Base-by-base conservation (phyloP, 164 flowering plant genomes). In the Sedum album region DNA sequence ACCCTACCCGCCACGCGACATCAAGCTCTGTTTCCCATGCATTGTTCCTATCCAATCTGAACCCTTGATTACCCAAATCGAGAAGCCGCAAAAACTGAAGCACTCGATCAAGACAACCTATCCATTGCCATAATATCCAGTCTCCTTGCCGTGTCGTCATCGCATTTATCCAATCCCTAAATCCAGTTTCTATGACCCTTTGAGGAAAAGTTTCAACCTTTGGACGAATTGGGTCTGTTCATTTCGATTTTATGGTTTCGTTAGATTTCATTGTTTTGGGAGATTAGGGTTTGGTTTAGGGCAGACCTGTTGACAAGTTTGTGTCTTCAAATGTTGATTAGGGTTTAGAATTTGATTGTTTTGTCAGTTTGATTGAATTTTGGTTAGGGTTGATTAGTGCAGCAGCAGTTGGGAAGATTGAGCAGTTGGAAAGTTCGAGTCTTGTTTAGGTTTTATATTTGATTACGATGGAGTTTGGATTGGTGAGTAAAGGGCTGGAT, bases 351-450 rank as follows among this genome's bases (percentile, higher is more conserved):
- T n/a, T n/a, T n/a, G n/a, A n/a, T n/a, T n/a, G n/a, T n/a, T n/a
- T n/a, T n/a, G n/a, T n/a, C n/a, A n/a, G 41, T 35, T 77, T 36
- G 31, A 81, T 83, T 84, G 87, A 83, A 31, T 30, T 77, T 53
- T n/a, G n/a, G n/a, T n/a, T n/a, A n/a, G n/a, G n/a, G n/a, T n/a
- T n/a, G n/a, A n/a, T n/a, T n/a, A n/a, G n/a, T n/a, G n/a, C n/a
- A n/a, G n/a, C n/a, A n/a, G n/a, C n/a, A n/a, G n/a, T n/a, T n/a
- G n/a, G n/a, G n/a, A n/a, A n/a, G n/a, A n/a, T n/a, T n/a, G n/a
- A n/a, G n/a, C n/a, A n/a, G n/a, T n/a, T n/a, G n/a, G n/a, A n/a
- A n/a, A n/a, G n/a, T 35, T 7, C 3, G 38, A 7, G 38, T 35
- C 7, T 35, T 35, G 38, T 35, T 35, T 35, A 3, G 38, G 38